These are phyloP conservation scores for Rugosomyces carneus DNA, from an alignment of 1,284 basidiomycete genomes.

Conservation along the genomic window DNA sequence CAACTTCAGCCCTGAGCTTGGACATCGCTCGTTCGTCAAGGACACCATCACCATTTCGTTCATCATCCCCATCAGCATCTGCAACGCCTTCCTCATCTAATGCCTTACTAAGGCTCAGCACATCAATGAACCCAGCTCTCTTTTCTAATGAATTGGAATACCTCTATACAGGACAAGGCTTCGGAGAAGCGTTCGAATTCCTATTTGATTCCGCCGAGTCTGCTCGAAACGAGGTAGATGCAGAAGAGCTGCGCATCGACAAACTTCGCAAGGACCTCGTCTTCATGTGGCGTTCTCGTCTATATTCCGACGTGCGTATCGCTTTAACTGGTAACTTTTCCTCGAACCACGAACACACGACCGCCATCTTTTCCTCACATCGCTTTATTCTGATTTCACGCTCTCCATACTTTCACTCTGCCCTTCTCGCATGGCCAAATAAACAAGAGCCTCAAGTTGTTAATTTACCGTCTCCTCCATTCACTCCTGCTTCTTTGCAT, in stretches of 20 bases:
- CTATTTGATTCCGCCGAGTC: constrained; percentile 70
- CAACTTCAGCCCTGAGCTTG: constrained; percentile 59
- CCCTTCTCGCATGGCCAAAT: constrained; percentile 55
- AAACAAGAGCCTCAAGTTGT: constrained; percentile 52
- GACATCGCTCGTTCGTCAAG: constrained; percentile 41
- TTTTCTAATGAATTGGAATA: constrained; percentile 88
- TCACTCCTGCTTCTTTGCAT: constrained; percentile 90
- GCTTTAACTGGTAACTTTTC: constrained; percentile 63
- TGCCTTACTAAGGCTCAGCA: constrained; percentile 48
- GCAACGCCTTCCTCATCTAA: constrained; percentile 19
- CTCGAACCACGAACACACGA: constrained; percentile 55
- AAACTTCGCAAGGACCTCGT: constrained; percentile 88
- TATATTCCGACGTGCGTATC: constrained; percentile 87
- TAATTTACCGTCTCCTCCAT: constrained; percentile 84
- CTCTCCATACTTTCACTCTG: constrained; percentile 80
- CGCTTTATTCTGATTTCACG: constrained; percentile 89
- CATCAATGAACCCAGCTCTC: constrained; percentile 66
- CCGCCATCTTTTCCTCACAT: constrained; percentile 85
- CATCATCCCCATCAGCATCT: constrained; percentile 21
- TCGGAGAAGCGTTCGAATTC: constrained; percentile 86
- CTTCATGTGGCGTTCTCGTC: constrained; percentile 92
- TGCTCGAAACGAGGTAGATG: constrained; percentile 42
- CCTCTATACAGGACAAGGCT: constrained; percentile 82
- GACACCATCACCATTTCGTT: constrained; percentile 48
- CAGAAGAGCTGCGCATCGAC: constrained; percentile 63